Conservation (phyloP, 202 grass and related monocot species). For the Digitaria exilis region DNA sequence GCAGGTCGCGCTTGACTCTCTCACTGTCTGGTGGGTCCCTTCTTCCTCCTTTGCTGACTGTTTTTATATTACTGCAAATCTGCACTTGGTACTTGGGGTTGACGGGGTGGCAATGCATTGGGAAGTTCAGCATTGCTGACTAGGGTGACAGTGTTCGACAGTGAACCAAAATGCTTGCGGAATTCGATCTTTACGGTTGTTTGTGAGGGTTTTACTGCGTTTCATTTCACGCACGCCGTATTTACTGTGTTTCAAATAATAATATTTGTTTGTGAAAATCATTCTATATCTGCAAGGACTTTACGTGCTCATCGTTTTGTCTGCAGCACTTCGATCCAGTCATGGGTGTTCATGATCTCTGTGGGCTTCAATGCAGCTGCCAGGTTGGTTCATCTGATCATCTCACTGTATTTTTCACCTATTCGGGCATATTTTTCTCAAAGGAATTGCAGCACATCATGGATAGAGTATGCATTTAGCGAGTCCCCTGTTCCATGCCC, state of each 20-base stretch:
- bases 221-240: no score
- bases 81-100: no score
- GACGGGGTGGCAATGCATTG: no score
- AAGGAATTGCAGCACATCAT: background rate
- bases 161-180: no score
- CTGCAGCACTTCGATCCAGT: slow-evolving; percentile 85
- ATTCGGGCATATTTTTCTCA: background rate
- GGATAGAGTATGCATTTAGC: background rate
- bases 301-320: slow-evolving; percentile 3
- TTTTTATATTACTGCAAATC: no score
- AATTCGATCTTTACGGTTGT: no score
- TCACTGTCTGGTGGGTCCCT: slow-evolving; percentile 41
- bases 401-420: background rate
- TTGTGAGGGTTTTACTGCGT: no score
- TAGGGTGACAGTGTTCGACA: no score
- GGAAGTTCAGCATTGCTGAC: no score
- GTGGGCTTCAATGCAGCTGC: slow-evolving; percentile 95
- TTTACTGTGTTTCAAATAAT: no score
- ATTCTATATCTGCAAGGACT: background rate
- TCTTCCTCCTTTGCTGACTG: background rate
- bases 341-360: slow-evolving; percentile 94
- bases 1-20: slow-evolving; percentile 70
- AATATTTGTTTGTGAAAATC: background rate
- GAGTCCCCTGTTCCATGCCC: background rate
- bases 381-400: slow-evolving; percentile 47